Base-by-base conservation (phyloP, 805 yeast genomes). In the Yamadazyma nakazawae region DNA sequence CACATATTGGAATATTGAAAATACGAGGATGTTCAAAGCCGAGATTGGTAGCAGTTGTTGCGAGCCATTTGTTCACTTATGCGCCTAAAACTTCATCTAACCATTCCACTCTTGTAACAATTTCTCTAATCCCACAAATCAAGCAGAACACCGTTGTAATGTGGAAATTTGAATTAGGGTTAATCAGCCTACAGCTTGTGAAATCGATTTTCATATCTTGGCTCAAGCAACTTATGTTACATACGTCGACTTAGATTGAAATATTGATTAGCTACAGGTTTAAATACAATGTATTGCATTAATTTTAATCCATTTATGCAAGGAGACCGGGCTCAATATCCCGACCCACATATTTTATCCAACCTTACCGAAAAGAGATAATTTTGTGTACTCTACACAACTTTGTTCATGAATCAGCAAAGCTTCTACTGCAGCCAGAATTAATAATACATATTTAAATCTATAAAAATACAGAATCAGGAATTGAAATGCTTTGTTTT, bases 401-500 rank as follows among this genome's bases (percentile, higher is more conserved):
- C 35, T 12, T 12, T 9, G 7, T 21, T 21, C n/a, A 21, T 21
- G 24, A 21, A 21, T 28, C 32, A 28, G 32, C 32, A 37, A 19
- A 18, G 28, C 41, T 40, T 34, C 37, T 41, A 21, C 32, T 34
- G 38, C 37, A 30, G 42, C 34, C 36, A 19, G 28, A 38, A 42
- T 34, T 28, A n/a, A 45, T 45, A 45, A 39, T 45, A 45, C 47
- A 45, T 45, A 45, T 34, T 42, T 41, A 26, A 44, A 45, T 45
- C 47, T 45, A 39, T 45, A 45, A 39, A 39, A 45, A 45, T 45
- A 45, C 48, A 45, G 42, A 30, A 34, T 40, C 32, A 14, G 48
- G 48, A 41, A 45, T 34, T 45, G 47, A 45, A 45, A 26, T 17
- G 43, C 41, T 26, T 25, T n/a, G n/a, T n/a, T 38, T 21, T 37